Evolutionary conservation across 192 early-diverging fungal species (phyloP).

Genomic region (Coemansia sp.): DNA sequence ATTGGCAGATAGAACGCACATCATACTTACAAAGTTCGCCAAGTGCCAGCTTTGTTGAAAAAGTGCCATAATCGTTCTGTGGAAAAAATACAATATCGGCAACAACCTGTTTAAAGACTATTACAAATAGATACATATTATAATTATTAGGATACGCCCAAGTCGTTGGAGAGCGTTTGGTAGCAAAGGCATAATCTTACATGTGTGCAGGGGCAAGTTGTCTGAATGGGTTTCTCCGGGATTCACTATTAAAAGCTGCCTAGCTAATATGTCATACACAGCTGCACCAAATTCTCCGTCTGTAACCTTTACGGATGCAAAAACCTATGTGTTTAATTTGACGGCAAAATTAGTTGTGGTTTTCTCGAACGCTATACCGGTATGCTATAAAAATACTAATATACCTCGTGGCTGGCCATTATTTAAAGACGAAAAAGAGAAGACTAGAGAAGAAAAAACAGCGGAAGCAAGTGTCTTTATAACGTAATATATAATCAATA

Average conservation of each 20-base stretch:
- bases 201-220: background rate
- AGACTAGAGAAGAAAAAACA: background rate
- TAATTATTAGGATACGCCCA: too few relatives aligned
- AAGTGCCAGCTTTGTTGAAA: slow-evolving; percentile 11
- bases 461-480: background rate
- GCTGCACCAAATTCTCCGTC: slow-evolving; percentile 27
- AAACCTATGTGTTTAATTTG: slow-evolving; percentile 6
- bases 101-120: slow-evolving; percentile 26
- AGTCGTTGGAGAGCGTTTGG: too few relatives aligned
- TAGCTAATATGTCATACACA: slow-evolving; percentile 17
- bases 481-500: background rate
- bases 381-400: background rate
- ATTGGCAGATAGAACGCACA: background rate
- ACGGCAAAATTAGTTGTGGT: background rate
- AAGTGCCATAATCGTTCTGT: background rate
- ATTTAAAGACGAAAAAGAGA: background rate
- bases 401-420: slow-evolving; percentile 11
- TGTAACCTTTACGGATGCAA: slow-evolving; percentile 14
- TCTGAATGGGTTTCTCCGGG: background rate
- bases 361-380: background rate
- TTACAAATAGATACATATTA: too few relatives aligned
- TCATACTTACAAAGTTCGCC: slow-evolving; percentile 15
- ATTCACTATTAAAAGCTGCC: background rate
- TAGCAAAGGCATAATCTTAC: slow-evolving; percentile 5
- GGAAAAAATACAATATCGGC: slow-evolving; percentile 20